Conservation (phyloP, 2,329 filamentous ascomycete species). For the Ceratocystis huliohia region DNA sequence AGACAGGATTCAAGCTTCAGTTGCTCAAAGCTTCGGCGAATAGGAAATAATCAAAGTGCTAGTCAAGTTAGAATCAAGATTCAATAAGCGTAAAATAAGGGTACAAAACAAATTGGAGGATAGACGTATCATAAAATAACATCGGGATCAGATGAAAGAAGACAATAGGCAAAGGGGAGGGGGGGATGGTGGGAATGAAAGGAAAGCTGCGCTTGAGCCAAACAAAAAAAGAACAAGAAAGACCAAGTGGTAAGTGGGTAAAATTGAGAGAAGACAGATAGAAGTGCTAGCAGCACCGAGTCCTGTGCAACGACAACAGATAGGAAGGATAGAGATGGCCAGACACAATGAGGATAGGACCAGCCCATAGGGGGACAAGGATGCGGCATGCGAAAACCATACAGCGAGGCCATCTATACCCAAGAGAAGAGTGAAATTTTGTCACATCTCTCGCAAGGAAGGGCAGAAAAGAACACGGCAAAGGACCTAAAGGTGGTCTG, state of each 20-base stretch:
- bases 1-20: not conserved
- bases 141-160: not conserved
- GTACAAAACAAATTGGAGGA: not conserved
- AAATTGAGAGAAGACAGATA: not conserved
- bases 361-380: not conserved
- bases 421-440: not conserved
- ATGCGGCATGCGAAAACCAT: not conserved
- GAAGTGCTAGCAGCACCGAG: not conserved
- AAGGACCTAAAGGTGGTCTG: not conserved
- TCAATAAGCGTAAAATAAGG: not conserved
- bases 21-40: not conserved
- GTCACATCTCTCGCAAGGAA: not conserved
- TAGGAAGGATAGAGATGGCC: not conserved
- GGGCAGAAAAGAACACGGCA: not conserved
- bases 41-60: not conserved
- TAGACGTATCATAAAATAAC: not conserved
- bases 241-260: not conserved
- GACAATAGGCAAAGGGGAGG: not conserved
- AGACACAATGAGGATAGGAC: not conserved
- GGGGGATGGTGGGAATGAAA: not conserved
- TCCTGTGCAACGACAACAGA: slow-evolving; percentile 3
- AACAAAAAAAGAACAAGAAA: not conserved
- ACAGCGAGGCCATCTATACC: not conserved
- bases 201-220: not conserved
- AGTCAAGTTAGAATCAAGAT: not conserved